Conservation (phyloP, 2,329 filamentous ascomycete genomes). For the Neophaeococcomyces aloes region DNA sequence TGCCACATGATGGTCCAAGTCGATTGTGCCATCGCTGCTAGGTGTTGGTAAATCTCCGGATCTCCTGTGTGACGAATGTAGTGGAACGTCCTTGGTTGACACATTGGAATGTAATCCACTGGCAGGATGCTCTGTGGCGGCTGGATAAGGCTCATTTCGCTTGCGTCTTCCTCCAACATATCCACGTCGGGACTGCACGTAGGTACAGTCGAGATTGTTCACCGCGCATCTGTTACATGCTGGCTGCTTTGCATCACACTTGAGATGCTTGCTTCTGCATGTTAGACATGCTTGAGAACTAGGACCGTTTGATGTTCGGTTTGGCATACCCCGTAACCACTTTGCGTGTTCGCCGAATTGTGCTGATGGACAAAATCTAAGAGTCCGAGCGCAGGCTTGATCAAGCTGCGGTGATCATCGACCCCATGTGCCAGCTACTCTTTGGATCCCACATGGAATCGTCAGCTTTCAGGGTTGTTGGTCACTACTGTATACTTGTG, state of each 20-base stretch:
- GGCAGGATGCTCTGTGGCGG: neutral
- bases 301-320: neutral
- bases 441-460: no score
- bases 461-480: no score
- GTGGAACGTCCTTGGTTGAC: neutral
- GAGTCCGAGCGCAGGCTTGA: no score
- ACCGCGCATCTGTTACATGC: conserved; percentile 55
- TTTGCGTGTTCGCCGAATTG: no score
- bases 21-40: neutral
- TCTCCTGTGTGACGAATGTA: neutral
- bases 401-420: no score
- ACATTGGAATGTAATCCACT: neutral
- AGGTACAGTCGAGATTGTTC: conserved; percentile 53
- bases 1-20: neutral
- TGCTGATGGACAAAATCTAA: no score
- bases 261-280: conserved; percentile 55
- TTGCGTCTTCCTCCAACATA: conserved; percentile 38
- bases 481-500: no score
- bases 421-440: no score
- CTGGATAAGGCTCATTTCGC: conserved; percentile 23
- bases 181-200: conserved; percentile 57
- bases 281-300: conserved; percentile 31
- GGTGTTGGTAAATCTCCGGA: neutral
- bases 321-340: no score
- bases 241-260: conserved; percentile 61